Evolutionary conservation across 768 basidiomycete species (phyloP), one percentile per base, ranked within the genome.

Genomic region (Flagelloscypha sp.): DNA sequence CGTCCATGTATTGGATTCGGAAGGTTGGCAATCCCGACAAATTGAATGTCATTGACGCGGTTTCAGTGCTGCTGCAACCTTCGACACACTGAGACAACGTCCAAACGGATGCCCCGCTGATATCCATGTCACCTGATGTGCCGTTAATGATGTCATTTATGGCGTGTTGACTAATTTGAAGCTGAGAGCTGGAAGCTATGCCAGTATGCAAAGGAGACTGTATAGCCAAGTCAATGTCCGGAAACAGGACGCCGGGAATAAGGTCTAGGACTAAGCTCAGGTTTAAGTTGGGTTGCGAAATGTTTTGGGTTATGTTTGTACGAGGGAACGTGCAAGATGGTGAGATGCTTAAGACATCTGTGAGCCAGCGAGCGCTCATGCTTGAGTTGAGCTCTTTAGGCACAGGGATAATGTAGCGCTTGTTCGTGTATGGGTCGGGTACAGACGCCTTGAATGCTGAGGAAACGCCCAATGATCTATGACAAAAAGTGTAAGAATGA

Each of bases 301-400:
- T 8, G 4, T 45, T 27, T 5, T 40, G 1, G 3, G 48, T 48
- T 11, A 55, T 24, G 30, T 56, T 54, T 5, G 55, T 57, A 9
- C 42, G 36, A 18, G 53, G 38, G 52, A 52, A 55, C n/a, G 43
- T 47, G 30, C 54, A 55, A 3, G 33, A 30, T 1, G 54, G 54
- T 17, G 54, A 52, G 19, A 56, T 22, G 30, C 47, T 47, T 3
- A 48, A 41, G 11, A 57, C 53, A 31, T 55, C 54, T 13, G 45
- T 42, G 20, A 57, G 21, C 55, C 52, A 55, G 35, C 53, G 49
- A 15, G 55, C 47, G 5, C 15, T 42, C 10, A 42, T 50, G 1
- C 48, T 27, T 4, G 37, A 41, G 8, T 47, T 9, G 1, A 55
- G 28, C 23, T 48, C 20, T 18, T 44, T 19, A 13, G 54, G 54